Evolutionary conservation across 129 eudicot species (phyloP), one percentile per base, ranked within the genome.

Genomic region (Kitagawia praeruptora): DNA sequence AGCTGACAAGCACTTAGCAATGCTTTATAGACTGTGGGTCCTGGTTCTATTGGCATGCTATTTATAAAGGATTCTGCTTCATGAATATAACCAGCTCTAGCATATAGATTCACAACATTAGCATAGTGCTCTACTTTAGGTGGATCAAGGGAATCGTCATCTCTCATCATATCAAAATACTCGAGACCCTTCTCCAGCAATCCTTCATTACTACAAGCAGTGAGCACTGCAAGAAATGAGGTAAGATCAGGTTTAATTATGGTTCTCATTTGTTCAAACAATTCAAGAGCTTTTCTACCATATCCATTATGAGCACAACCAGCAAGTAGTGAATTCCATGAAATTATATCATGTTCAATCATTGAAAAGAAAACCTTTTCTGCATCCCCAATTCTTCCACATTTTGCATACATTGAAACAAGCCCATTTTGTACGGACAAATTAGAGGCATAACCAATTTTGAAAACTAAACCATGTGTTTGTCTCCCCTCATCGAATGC

Each of bases 191-290:
- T 84, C 46, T 88, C 81, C 16, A 92, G 75, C 85, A 87, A 80
- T 27, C 97, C 97, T 14, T 77, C 88, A 79, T 92, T 95, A 70
- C 95, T 88, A 82, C 92, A 92, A 63, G 95, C 92, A 6, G 91
- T 86, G 19, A 92, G 83, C 48, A 87, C 89, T 1, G 82, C 77
- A 73, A 88, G 87, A 79, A 75, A 89, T 4, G 92, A 85, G 80
- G 82, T 83, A 70, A 78, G 75, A 78, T 92, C 81, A 6, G 97
- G 95, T 71, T 83, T 82, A 78, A 86, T 80, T 16, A 47, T 64
- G n/a, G 80, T 74, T 6, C 71, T 85, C 97, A 92, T 85, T 77
- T 85, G 63, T 80, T 88, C 97, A 82, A 92, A 92, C 54, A 41
- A 23, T 75, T 82, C 80, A 78, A 89, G 46, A 28, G 78, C 88